Conservation (phyloP, 2,329 filamentous ascomycete species). For the Sphaerulina vaccinii region DNA sequence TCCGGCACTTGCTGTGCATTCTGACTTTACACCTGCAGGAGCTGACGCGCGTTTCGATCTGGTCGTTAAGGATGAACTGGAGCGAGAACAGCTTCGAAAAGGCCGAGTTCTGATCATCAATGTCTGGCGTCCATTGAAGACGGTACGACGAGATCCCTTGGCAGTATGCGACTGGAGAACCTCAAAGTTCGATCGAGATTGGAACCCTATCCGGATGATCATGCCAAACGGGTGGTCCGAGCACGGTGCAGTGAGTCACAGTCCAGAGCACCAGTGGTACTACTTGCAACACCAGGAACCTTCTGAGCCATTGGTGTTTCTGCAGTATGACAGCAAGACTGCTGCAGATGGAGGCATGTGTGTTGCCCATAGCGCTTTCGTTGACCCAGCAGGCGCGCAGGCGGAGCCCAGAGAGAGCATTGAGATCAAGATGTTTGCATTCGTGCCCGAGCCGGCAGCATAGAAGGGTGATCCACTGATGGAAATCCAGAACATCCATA, state of each 20-base stretch:
- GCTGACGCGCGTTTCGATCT: background rate
- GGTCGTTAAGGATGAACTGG: background rate
- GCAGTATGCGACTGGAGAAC: slow-evolving; percentile 6
- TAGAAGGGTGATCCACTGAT: background rate
- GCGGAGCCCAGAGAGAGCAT: slow-evolving; percentile 9
- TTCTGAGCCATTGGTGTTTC: slow-evolving; percentile 56
- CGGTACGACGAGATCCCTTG: slow-evolving; percentile 9
- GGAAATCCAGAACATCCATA: too few relatives aligned
- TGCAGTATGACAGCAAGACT: slow-evolving; percentile 47
- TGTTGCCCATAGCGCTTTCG: slow-evolving; percentile 4
- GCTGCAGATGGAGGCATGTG: background rate
- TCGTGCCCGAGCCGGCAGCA: slow-evolving; percentile 3
- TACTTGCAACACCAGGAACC: slow-evolving; percentile 6
- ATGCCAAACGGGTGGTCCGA: slow-evolving; percentile 1
- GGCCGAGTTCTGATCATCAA: slow-evolving; percentile 3
- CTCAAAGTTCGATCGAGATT: background rate
- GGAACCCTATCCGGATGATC: background rate
- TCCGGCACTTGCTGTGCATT: slow-evolving; percentile 2
- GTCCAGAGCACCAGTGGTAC: slow-evolving; percentile 8
- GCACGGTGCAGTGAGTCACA: background rate
- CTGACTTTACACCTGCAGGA: slow-evolving; percentile 4
- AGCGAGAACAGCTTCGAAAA: background rate
- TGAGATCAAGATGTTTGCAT: slow-evolving; percentile 17
- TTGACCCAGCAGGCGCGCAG: slow-evolving; percentile 6
- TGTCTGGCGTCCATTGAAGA: slow-evolving; percentile 16